These are phyloP conservation scores for Mallotus japonicus DNA, from an alignment of 441 rosid genomes.

Conservation along the genomic window DNA sequence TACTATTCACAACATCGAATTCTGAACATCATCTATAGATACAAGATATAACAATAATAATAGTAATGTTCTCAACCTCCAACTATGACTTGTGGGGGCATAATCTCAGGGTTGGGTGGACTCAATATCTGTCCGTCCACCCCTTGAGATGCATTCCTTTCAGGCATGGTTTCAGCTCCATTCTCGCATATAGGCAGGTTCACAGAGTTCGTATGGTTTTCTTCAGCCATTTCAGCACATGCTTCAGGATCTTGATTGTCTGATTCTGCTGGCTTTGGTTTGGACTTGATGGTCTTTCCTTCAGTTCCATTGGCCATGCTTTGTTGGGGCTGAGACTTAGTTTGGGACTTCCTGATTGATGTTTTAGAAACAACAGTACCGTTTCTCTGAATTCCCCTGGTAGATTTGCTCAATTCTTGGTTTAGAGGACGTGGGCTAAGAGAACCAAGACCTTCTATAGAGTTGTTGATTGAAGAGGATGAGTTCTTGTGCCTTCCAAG, in stretches of 20 bases:
- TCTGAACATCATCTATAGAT: slow-evolving; percentile 19
- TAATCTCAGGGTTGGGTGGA: slow-evolving; percentile 42
- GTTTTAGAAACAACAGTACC: slow-evolving; percentile 32
- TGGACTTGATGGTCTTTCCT: slow-evolving; percentile 11
- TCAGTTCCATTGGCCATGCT: slow-evolving; percentile 4
- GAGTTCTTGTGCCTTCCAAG: slow-evolving; percentile 77
- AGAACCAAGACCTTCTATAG: slow-evolving; percentile 35
- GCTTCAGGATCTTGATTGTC: slow-evolving; percentile 26
- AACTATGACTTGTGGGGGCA: slow-evolving; percentile 51
- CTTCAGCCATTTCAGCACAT: slow-evolving; percentile 26
- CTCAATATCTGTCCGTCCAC: slow-evolving; percentile 29
- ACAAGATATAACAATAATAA: slow-evolving; percentile 10
- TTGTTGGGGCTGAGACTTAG: slow-evolving; percentile 43
- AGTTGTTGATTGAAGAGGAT: slow-evolving; percentile 29
- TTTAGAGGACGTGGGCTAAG: slow-evolving; percentile 30
- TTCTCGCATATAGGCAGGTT: slow-evolving; percentile 25
- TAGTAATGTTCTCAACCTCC: slow-evolving; percentile 44
- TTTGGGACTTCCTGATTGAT: slow-evolving; percentile 39
- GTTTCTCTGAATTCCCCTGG: slow-evolving; percentile 38
- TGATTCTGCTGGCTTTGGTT: slow-evolving; percentile 30
- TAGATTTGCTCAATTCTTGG: slow-evolving; percentile 31
- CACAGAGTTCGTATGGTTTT: slow-evolving; percentile 25
- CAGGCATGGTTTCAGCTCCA: slow-evolving; percentile 11
- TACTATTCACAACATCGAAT: slow-evolving; percentile 32
- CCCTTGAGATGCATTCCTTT: slow-evolving; percentile 26